Base-by-base conservation (phyloP, 257 asterid species). In the Thymus quinquecostatus region DNA sequence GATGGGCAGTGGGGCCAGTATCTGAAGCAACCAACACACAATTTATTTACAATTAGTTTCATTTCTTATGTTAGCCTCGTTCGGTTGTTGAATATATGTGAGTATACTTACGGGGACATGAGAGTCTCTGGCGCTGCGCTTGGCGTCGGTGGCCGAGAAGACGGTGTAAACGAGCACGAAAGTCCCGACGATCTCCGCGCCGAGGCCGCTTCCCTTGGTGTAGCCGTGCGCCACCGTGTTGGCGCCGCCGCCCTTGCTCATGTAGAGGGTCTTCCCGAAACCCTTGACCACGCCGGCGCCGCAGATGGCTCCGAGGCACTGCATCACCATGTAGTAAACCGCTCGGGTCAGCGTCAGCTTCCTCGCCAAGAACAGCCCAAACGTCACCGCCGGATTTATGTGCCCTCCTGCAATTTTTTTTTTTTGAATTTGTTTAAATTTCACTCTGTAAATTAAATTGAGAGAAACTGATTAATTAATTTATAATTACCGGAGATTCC, bases 81-180 rank as follows among this genome's bases (percentile, higher is more conserved):
- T 21, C 21, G 21, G 21, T 21, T 21, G 21, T 21, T 21, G 21
- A 21, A 21, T 21, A 21, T 21, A 21, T 21, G 21, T 21, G 21
- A 21, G 21, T 21, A 21, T 70, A 68, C 84, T 64, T 60, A 82
- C 86, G 2, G 86, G 84, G 40, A 82, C 86, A 36, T 79, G 86
- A 9, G 86, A 82, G 84, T 82, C 86, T 65, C 86, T 75, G 7
- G 86, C 86, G 75, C 69, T 79, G 49, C 86, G 81, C 57, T 82
- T 82, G 78, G 86, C 84, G 59, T 82, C 86, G n/a, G 86, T 82
- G 27, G 86, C 86, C 0, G 86, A 82, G 82, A 82, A 82, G 27
- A 82, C 86, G 29, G 85, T 81, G 81, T 80, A 80, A 51, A 80
- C 84, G 11, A 80, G 81, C 30, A 81, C 74, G 14, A 81, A 82